Evolutionary conservation across 2,329 filamentous ascomycete species (phyloP), one percentile per base, ranked within the genome.

Genomic region (Incumbomyces lentus): DNA sequence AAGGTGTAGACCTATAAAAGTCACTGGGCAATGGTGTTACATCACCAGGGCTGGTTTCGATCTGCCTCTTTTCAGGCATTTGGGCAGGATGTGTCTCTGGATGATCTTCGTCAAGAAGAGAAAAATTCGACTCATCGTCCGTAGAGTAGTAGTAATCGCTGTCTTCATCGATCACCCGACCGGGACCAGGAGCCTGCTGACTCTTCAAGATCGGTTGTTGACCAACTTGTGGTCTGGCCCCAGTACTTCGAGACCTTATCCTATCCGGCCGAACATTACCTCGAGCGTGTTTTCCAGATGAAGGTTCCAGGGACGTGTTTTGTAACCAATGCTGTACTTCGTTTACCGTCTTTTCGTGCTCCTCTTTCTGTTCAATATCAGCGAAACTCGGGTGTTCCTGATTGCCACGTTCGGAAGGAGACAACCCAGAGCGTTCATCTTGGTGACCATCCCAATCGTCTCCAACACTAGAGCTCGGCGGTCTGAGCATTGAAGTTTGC

Each of bases 321-420:
- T 62, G 68, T 2, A 76, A 66, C 75, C 75, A 79, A 17, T 68
- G 63, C 43, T 67, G 64, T 30, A 79, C 74, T 44, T 75, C 72
- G 7, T 67, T 63, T 48, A 75, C 75, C 54, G 70, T 75, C 42
- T 75, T 70, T 2, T 68, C 65, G 29, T 68, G 60, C 30, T 68
- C 62, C 41, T 69, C 66, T 48, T 68, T 62, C 36, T 68, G 62
- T 40, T 69, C 66, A 40, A 75, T 61, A 19, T 78, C 73, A 40
- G 74, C 72, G 6, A 75, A 62, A 40, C 68, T 76, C 12, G 65
- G 65, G 3, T 74, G 63, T 38, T 65, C 65, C 13, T 62, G 60
- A 44, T 71, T 59, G 3, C 62, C 64, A 37, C 74, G 67, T 31
- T 67, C 62, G 5, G 62, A 57, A 7, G 75, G 74, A 32, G 65